Evolutionary conservation across 169 alveolate species (phyloP).

Genomic region (Blepharisma undulans): DNA sequence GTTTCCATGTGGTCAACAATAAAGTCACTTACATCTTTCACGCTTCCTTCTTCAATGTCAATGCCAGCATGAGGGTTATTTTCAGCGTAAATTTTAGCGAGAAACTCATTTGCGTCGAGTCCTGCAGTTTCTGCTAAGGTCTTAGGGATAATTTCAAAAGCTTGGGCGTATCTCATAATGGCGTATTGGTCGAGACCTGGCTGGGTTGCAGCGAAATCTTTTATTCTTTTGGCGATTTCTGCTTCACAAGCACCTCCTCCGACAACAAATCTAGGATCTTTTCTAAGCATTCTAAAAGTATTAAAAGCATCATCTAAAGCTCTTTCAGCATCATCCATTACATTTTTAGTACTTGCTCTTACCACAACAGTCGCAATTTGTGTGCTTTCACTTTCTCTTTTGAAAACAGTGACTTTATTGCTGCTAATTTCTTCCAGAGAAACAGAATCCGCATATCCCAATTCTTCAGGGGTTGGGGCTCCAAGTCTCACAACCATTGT

Average conservation of each 20-base stretch:
- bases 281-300: constrained; percentile 53
- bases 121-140: constrained; percentile 98
- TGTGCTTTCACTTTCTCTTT: constrained; percentile 65
- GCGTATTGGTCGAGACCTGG: constrained; percentile 96
- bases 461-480: constrained; percentile 87
- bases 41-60: constrained; percentile 77
- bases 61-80: constrained; percentile 73
- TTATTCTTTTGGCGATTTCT: constrained; percentile 88
- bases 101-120: constrained; percentile 87
- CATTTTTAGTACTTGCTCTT: constrained; percentile 96
- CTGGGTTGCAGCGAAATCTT: constrained; percentile 84
- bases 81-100: constrained; percentile 79
- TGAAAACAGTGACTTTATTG: constrained; percentile 79
- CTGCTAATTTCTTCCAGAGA: constrained; percentile 77
- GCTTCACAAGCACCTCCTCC: constrained; percentile 98
- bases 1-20: constrained; percentile 93
- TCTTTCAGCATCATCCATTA: constrained; percentile 98
- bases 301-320: constrained; percentile 93
- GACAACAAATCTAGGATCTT: constrained; percentile 89
- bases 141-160: constrained; percentile 95
- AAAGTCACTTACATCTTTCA: constrained; percentile 60
- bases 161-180: constrained; percentile 96
- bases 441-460: constrained; percentile 83
- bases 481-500: constrained; percentile 78
- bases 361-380: constrained; percentile 91